Evolutionary conservation across 306 rosid species (phyloP).

Genomic region (Vigna radiata): DNA sequence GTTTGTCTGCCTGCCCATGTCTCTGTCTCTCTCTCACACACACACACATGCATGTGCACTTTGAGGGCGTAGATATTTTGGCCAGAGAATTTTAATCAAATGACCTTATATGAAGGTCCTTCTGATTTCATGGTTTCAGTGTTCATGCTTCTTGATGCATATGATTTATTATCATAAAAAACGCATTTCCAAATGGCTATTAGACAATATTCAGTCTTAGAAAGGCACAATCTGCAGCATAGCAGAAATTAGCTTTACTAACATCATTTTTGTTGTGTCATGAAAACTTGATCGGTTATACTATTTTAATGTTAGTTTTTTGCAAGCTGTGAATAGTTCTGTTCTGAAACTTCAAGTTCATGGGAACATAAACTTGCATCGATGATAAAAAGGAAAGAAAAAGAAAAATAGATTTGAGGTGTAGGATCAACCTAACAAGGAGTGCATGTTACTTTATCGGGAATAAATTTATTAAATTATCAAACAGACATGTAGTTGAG

Average conservation of each 20-base stretch:
- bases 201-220: constrained; percentile 16
- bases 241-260: constrained; percentile 19
- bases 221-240: constrained; percentile 18
- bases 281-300: constrained; percentile 13
- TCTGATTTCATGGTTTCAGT: constrained; percentile 12
- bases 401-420: background rate
- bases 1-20: background rate
- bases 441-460: background rate
- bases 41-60: constrained; percentile 9
- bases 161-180: constrained; percentile 25
- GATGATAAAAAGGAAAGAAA: background rate
- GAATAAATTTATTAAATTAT: background rate
- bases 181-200: constrained; percentile 25
- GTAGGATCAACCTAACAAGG: background rate
- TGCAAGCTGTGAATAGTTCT: constrained; percentile 3
- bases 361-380: background rate
- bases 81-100: background rate
- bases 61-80: background rate
- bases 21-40: no score
- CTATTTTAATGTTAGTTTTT: constrained; percentile 9
- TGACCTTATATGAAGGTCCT: constrained; percentile 20
- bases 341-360: background rate
- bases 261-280: constrained; percentile 10
- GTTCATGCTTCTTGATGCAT: constrained; percentile 34
- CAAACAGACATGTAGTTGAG: constrained; percentile 10